Evolutionary conservation across 352 stramenopile species (phyloP).

Genomic region (Phytopythium helicoides): DNA sequence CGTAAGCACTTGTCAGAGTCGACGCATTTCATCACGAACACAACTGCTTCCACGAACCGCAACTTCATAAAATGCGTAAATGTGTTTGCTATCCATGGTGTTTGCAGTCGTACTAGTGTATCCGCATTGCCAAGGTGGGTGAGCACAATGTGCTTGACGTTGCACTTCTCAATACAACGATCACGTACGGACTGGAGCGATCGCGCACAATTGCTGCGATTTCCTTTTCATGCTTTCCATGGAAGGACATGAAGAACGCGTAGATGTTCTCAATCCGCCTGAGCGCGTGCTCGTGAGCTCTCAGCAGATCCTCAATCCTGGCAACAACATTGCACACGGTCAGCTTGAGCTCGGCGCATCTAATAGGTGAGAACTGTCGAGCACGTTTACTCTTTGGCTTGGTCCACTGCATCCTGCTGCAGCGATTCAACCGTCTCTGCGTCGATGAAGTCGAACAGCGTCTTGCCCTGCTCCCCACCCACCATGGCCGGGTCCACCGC

Average conservation of each 20-base stretch:
- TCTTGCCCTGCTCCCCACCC: slow-evolving; percentile 53
- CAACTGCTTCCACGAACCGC: slow-evolving; percentile 26
- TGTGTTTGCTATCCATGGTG: slow-evolving; percentile 20
- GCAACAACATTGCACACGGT: neutral
- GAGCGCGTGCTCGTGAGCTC: slow-evolving; percentile 57
- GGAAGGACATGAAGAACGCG: slow-evolving; percentile 61
- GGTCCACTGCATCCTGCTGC: slow-evolving; percentile 71
- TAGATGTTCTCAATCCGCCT: slow-evolving; percentile 60
- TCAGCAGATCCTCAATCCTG: slow-evolving; percentile 71
- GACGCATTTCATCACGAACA: neutral
- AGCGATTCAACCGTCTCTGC: slow-evolving; percentile 76
- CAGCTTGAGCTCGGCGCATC: too few relatives aligned
- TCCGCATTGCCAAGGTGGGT: slow-evolving; percentile 4
- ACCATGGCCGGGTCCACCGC: slow-evolving; percentile 56
- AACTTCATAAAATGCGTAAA: slow-evolving; percentile 42
- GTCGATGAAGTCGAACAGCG: slow-evolving; percentile 84
- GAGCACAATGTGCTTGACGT: neutral
- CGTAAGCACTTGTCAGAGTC: neutral
- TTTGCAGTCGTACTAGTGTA: slow-evolving; percentile 10
- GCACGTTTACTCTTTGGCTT: slow-evolving; percentile 64
- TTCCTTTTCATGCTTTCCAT: slow-evolving; percentile 30
- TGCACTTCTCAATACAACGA: neutral
- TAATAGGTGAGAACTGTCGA: too few relatives aligned
- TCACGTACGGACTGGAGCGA: slow-evolving; percentile 1
- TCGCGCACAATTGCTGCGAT: slow-evolving; percentile 27